A percentile compares a stretch with the other conserved stretches of the same genome.
phyloP scores from a whole-genome alignment of 2,329 filamentous ascomycete genomes.

The Colletotrichum nymphaeae region DNA sequence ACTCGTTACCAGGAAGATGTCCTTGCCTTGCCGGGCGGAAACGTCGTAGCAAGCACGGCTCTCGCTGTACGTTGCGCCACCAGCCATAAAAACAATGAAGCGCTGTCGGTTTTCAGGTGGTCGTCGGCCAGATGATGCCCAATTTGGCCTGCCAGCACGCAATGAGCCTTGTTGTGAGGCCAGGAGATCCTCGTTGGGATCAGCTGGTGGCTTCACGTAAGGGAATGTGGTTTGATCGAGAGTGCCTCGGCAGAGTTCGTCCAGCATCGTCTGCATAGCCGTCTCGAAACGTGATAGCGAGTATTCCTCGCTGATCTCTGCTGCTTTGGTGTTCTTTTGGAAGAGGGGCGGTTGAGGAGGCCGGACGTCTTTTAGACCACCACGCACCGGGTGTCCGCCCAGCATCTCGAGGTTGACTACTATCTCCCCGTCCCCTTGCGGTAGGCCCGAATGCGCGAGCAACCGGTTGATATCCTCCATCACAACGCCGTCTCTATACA shows the following conservation, averaged over 20 bases:
- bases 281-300: slow-evolving; percentile 90
- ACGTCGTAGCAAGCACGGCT: slow-evolving; percentile 90
- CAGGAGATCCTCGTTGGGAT: slow-evolving; percentile 69
- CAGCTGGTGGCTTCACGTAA: slow-evolving; percentile 77
- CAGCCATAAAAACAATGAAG: slow-evolving; percentile 93
- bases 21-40: slow-evolving; percentile 76
- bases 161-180: slow-evolving; percentile 77
- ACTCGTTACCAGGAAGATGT: slow-evolving; percentile 88
- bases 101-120: slow-evolving; percentile 85
- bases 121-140: slow-evolving; percentile 85
- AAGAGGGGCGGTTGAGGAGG: slow-evolving; percentile 77
- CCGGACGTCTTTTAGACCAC: slow-evolving; percentile 78
- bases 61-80: slow-evolving; percentile 94
- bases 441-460: slow-evolving; percentile 83
- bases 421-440: slow-evolving; percentile 77
- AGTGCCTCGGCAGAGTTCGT: slow-evolving; percentile 75
- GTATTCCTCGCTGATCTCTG: slow-evolving; percentile 77
- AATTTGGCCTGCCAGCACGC: slow-evolving; percentile 91
- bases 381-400: slow-evolving; percentile 75
- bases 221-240: slow-evolving; percentile 77
- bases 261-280: slow-evolving; percentile 83
- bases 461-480: slow-evolving; percentile 86
- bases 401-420: slow-evolving; percentile 85
- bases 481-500: slow-evolving; percentile 89
- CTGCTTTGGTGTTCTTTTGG: slow-evolving; percentile 68